Percentiles rank a stretch among this genome's conserved stretches.
Evolutionary conservation across 1,284 basidiomycete species (phyloP).

Genomic region (Spongiforma sp.): DNA sequence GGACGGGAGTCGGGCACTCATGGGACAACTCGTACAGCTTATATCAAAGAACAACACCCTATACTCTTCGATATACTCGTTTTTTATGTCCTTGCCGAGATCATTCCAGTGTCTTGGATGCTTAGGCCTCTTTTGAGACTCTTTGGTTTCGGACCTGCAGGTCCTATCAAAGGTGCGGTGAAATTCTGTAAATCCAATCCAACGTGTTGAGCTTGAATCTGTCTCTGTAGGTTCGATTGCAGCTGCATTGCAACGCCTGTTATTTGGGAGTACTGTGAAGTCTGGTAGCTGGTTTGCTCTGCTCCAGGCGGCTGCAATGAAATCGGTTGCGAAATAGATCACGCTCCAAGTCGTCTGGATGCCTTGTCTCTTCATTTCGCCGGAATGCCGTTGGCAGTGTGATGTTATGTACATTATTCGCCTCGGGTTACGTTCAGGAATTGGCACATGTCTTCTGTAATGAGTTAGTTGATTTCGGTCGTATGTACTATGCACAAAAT

Average conservation of each 20-base stretch:
- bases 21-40: no score
- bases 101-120: conserved; percentile 19
- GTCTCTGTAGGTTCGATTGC: conserved; percentile 13
- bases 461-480: no score
- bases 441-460: no score
- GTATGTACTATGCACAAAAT: no score
- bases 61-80: conserved; percentile 9
- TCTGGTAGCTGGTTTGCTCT: not conserved
- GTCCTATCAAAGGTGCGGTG: conserved; percentile 21
- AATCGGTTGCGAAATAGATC: not conserved
- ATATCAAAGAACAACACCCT: conserved; percentile 20
- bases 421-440: no score
- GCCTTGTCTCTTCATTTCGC: no score
- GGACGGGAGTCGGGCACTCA: no score
- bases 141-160: conserved; percentile 24
- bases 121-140: conserved; percentile 11
- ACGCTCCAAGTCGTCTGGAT: no score
- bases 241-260: conserved; percentile 13
- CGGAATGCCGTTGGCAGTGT: no score
- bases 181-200: rapidly evolving
- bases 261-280: conserved; percentile 7
- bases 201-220: not conserved
- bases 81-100: conserved; percentile 7
- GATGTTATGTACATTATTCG: no score
- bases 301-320: not conserved